These are phyloP conservation scores for Trichopus zeylanicus DNA, from an alignment of 116 monocot species.

Conservation along the genomic window DNA sequence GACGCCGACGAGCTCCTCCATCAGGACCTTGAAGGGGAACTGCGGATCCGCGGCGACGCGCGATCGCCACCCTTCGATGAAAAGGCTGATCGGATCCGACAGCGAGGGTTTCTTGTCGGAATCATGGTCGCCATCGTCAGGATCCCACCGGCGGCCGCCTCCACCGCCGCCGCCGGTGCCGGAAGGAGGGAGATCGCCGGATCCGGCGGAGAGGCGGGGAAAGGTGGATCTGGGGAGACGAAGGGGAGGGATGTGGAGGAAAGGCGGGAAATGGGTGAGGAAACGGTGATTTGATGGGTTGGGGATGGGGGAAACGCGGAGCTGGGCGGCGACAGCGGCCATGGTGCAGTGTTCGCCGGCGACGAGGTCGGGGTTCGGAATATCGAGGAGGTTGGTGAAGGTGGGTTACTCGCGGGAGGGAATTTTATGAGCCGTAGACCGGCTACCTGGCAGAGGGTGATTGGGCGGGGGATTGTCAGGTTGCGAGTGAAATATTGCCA, in stretches of 20 bases:
- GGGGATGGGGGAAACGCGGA: slow-evolving; percentile 11
- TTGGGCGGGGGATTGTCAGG: neutral
- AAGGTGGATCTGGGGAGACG: neutral
- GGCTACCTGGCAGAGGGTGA: neutral
- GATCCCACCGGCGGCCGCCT: slow-evolving; percentile 5
- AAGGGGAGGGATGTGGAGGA: neutral
- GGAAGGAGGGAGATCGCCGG: neutral
- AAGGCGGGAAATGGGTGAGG: neutral
- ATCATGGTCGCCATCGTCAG: neutral
- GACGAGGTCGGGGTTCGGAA: neutral
- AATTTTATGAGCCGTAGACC: neutral
- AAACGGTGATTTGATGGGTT: neutral
- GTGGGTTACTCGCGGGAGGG: neutral
- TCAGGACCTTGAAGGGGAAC: slow-evolving; percentile 89
- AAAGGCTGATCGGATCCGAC: slow-evolving; percentile 43
- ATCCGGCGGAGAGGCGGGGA: neutral
- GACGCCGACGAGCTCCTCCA: slow-evolving; percentile 76
- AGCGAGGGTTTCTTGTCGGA: neutral
- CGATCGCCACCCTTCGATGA: slow-evolving; percentile 64
- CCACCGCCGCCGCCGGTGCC: slow-evolving; percentile 5
- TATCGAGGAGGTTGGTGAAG: neutral
- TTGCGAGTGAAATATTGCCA: neutral
- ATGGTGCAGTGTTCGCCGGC: slow-evolving; percentile 4
- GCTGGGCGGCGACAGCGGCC: slow-evolving; percentile 1
- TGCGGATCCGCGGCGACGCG: slow-evolving; percentile 71